Base-by-base conservation (phyloP, 139 green algal species). In the Chlorella vulgaris region DNA sequence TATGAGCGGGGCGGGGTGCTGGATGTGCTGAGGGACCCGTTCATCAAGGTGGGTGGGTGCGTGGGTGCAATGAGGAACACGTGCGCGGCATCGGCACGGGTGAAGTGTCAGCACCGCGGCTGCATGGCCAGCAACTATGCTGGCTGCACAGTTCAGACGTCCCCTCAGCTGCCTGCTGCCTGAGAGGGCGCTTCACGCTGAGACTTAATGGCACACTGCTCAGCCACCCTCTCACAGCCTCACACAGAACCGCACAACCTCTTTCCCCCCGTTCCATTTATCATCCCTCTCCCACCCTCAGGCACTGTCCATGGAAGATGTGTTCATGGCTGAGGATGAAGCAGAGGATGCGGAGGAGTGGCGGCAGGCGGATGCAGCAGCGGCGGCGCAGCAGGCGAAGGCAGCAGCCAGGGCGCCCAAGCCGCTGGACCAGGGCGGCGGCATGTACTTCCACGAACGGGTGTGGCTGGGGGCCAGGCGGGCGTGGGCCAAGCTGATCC, bases 21-120 rank as follows among this genome's bases (percentile, higher is more conserved):
- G 76, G 50, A 73, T 28, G 90, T 93, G 82, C 84, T 95, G 74
- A 73, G 92, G 5, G 86, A 90, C 39, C 92, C 92, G 3, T 95
- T 95, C 76, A 76, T 93, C 18, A 79, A 85, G 84, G 90, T 92
- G 71, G 15, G 82, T 26, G 51, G 51, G 71, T 7, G 5, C 10
- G 26, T 51, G 26, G 7, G 24, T 3, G 36, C 53, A 22, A 0
- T 51, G 0, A 35, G 7, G 33, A 6, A 8, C 29, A 42, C 42
- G 63, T 33, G n/a, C n/a, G n/a, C n/a, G n/a, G n/a, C 47, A 55
- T 55, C 47, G 47, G 15, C 47, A 55, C n/a, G n/a, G n/a, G n/a
- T n/a, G n/a, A n/a, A n/a, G n/a, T n/a, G n/a, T n/a, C n/a, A n/a
- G n/a, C n/a, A n/a, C n/a, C n/a, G n/a, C n/a, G n/a, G n/a, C n/a